Evolutionary conservation across 306 rosid genomes (phyloP).

Genomic region (Delonix regia): DNA sequence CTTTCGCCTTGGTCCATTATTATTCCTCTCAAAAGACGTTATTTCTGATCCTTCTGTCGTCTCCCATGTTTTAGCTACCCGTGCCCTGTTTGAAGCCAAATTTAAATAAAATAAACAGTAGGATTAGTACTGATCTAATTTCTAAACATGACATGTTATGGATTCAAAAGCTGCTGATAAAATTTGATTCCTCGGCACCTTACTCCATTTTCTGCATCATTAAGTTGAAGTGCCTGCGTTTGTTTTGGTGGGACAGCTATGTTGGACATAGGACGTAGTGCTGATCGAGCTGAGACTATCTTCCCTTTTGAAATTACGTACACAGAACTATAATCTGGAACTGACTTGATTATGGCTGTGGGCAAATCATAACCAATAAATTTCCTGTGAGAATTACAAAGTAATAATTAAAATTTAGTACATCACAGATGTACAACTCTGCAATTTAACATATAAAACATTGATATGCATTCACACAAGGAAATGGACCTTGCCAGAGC

Average conservation of each 20-base stretch:
- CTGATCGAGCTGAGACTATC: constrained; percentile 65
- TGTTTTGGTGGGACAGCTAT: constrained; percentile 51
- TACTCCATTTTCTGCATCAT: constrained; percentile 48
- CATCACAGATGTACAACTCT: not conserved
- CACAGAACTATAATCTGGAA: constrained; percentile 79
- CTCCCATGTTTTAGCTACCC: constrained; percentile 35
- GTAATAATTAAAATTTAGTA: constrained; percentile 16
- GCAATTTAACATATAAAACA: not conserved
- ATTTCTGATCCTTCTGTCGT: constrained; percentile 46
- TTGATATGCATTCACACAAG: not conserved
- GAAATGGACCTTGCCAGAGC: constrained; percentile 63
- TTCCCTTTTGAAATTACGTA: constrained; percentile 85
- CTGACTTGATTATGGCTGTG: constrained; percentile 56
- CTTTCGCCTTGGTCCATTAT: constrained; percentile 36
- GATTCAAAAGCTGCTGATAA: not conserved
- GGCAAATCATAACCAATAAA: constrained; percentile 68
- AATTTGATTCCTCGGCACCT: constrained; percentile 47
- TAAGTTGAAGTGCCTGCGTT: constrained; percentile 35
- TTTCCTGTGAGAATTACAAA: constrained; percentile 52
- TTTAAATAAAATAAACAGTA: constrained; percentile 16
- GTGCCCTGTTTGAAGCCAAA: constrained; percentile 44
- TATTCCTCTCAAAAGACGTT: constrained; percentile 15
- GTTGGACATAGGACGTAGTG: constrained; percentile 58
- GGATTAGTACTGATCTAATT: not conserved
- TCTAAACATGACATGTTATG: not conserved